Base-by-base conservation (phyloP, 1,284 basidiomycete genomes). In the Melampsora abietis-canadensis region DNA sequence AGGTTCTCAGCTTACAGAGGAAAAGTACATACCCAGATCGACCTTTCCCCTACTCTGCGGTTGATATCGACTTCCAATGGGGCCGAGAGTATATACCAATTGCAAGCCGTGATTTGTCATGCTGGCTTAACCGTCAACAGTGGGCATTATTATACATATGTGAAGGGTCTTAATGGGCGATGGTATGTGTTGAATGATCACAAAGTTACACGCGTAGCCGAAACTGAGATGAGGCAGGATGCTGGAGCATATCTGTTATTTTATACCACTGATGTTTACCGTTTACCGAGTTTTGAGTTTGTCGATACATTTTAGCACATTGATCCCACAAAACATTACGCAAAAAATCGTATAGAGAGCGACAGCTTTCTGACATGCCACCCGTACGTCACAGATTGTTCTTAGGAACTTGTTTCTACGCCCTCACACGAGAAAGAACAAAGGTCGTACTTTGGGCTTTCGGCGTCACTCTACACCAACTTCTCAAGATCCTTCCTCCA, bases 81-180 rank as follows among this genome's bases (percentile, higher is more conserved):
- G n/a, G 15, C 19, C 7, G 51, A 54, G 27, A 15, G 7, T 12
- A 5, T 27, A 21, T 21, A 54, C 27, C n/a, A 54, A n/a, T 21
- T 54, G 3, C 51, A 54, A 27, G 51, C 51, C 7, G 51, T 54
- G 7, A 19, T 54, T 21, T 54, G 51, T 54, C 51, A 54, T 54
- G n/a, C 51, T 54, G 51, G 51, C 8, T 8, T 54, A 14, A 54
- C 5, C 27, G 21, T 7, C 14, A 54, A 8, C 4, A 21, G 19
- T 54, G 51, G 51, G 14, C 51, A 54, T 54, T 54, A 54, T 54
- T 54, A 54, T 27, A 54, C 19, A 8, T 54, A 54, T 54, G 51
- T 27, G 3, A 54, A 54, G 51, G 51, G 51, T 4, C 0, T 54
- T 8, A 14, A 54, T 54, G 51, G 51, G 14, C n/a, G 27, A n/a